These are phyloP conservation scores for Lolium perenne DNA, from an alignment of 176 grass and related monocot species.

Conservation along the genomic window DNA sequence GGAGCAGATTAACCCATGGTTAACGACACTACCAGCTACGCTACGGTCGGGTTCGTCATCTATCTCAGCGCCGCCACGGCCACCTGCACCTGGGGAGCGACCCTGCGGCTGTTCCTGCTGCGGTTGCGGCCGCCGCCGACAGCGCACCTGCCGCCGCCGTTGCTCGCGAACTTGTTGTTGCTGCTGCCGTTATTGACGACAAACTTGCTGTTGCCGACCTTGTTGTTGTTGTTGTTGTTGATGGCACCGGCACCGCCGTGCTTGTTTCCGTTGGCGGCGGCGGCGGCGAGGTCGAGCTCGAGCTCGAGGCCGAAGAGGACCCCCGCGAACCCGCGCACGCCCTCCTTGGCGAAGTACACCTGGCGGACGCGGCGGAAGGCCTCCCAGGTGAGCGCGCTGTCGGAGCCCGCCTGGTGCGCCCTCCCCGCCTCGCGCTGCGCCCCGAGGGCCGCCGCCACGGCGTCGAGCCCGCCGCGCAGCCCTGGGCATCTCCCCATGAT, in stretches of 20 bases:
- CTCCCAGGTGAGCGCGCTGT: constrained; percentile 85
- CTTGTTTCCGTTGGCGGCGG: neutral
- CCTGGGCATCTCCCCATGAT: constrained; percentile 49
- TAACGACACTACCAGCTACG: no score
- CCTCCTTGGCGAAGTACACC: constrained; percentile 54
- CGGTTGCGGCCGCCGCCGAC: no score
- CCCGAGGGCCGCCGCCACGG: constrained; percentile 49
- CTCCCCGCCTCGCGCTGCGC: constrained; percentile 56
- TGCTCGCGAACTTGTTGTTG: no score
- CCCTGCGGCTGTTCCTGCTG: no score
- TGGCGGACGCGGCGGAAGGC: constrained; percentile 59
- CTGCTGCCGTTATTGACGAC: no score
- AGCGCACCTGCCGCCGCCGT: no score
- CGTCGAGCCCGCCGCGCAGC: constrained; percentile 71
- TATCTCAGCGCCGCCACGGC: no score
- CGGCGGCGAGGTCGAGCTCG: neutral
- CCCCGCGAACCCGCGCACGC: constrained; percentile 41
- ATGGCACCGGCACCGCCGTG: no score
- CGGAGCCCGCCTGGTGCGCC: constrained; percentile 81
- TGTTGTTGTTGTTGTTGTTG: neutral
- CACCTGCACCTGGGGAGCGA: no score
- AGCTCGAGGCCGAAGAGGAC: constrained; percentile 67
- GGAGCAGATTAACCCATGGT: no score
- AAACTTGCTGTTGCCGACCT: neutral
- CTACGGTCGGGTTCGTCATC: no score